Base-by-base conservation (phyloP, 352 stramenopile genomes). In the Plasmopara muralis region DNA sequence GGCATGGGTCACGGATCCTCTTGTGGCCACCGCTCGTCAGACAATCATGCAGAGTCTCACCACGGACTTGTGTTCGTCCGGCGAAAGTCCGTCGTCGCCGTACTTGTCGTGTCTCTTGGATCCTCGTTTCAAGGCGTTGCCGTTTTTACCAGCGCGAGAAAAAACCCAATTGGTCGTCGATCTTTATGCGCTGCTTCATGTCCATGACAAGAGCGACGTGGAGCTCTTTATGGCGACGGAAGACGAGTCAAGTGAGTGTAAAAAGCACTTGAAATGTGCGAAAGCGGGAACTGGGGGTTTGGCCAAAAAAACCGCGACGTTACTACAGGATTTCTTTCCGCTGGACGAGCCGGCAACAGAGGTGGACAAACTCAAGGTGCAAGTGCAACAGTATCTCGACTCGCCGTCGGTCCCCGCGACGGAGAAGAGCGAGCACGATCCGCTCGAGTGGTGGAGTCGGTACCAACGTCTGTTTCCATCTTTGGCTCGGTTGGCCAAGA, bases 401-500 rank as follows among this genome's bases (percentile, higher is more conserved):
- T 86, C 81, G 0, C 76, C 81, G 0, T 76, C 68, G 9, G 47
- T 89, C 6, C 74, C 78, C 7, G 69, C 78, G 4, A 85, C 77
- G 4, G 74, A 88, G 51, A 71, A 88, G 45, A 71, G 60, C 35
- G 80, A 87, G 50, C 84, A 85, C 47, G 81, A 92, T 30, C 78
- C 78, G n/a, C 64, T 92, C 2, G 78, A 87, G 45, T 92, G 81
- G 81, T 92, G 81, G 81, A 84, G 71, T 57, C 74, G 79, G 4
- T 86, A 89, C 34, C 72, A 81, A 34, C 78, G 77, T 5, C 64
- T 76, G 34, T 88, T 89, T 43, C 78, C 78, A 28, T 77, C 66
- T 20, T 53, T 92, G 13, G 74, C 82, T 12, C 78, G 80, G 43
- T 67, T 89, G 4, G 78, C 82, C 3, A 85, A 82, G 50, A 82